Evolutionary conservation across 139 green algal genomes (phyloP), one percentile per base, ranked within the genome.

Genomic region (Coelastrella sp.): DNA sequence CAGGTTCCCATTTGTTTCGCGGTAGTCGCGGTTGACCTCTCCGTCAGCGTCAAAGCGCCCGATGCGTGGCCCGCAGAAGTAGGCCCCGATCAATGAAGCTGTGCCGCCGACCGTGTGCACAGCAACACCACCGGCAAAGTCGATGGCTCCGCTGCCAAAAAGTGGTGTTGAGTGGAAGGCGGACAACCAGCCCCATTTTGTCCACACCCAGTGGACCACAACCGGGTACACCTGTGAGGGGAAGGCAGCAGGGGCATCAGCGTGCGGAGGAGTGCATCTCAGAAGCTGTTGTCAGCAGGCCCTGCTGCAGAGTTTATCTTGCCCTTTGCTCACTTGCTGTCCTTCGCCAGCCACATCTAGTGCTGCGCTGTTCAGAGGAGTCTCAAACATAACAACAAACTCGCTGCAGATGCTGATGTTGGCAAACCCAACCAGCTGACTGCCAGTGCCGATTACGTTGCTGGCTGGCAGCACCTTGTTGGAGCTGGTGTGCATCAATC

Each of bases 31-130:
- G 68, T 87, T 81, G n/a, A 92, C 84, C 10, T 64, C 73, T 54
- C 97, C 97, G 66, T 97, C 90, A 23, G 94, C 81, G 60, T 95
- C 93, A 86, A 99, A 99, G 57, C 97, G 96, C 7, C 98, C 98
- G 7, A 97, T 93, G 87, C 98, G 95, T 10, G 98, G 97, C 4
- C 98, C 98, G 3, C 98, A 89, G 58, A 99, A 94, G 80, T 90
- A 94, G 57, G 95, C 94, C 57, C 95, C 98, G 20, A 97, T 93
- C 32, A 98, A 90, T 4, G 94, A 95, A 32, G 98, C 97, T 4
- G 85, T 85, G 82, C 95, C 95, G 56, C 95, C 95, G 54, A 96
- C 92, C 57, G 95, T 92, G 90, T 97, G 95, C 59, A 97, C 95
- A 32, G 94, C 92, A 22, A 87, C 68, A 61, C 86, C 80, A 60